Base-by-base conservation (phyloP, 345 rosid genomes). In the Gossypium turneri region DNA sequence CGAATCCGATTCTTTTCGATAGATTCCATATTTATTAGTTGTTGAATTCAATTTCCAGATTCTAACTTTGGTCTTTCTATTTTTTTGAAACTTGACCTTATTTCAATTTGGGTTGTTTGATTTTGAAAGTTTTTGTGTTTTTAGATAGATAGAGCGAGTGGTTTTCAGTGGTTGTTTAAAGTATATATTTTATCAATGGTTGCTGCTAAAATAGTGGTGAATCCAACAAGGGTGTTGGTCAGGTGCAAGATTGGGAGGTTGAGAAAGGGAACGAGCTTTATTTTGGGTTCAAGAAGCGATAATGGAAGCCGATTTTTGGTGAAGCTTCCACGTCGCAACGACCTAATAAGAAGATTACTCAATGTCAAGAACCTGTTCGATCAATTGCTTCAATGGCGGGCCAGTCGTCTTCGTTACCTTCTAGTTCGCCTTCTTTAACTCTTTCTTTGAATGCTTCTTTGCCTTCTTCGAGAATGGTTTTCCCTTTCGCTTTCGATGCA, bases 341-440 rank as follows among this genome's bases (percentile, higher is more conserved):
- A 67, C 91, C 94, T 82, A 81, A 79, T 64, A 93, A 87, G 77
- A 93, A 91, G 81, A 83, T 79, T 55, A 87, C 90, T 38, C 90
- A 88, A 74, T 82, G 88, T 44, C 85, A 84, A 71, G 81, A 61
- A 69, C 79, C 73, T 57, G 45, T 76, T 60, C 83, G 81, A 12
- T 41, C 70, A 53, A 73, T 73, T 29, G 47, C 78, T n/a, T 73
- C 78, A 79, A 71, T 61, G 13, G 22, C 56, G 48, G 57, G 60
- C 45, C 74, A 73, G 62, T 48, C 74, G 9, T 48, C 75, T 51
- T 20, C 60, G 43, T 67, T 57, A 34, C 41, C 83, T 10, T 66
- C 75, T 13, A 56, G 17, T 56, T 45, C 73, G 0, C 11, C 53
- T 47, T 77, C 85, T 67, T 20, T 67, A 41, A 58, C 58, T 69